These are phyloP conservation scores for Candida qinlingensis DNA, from an alignment of 805 yeast species.

Conservation along the genomic window DNA sequence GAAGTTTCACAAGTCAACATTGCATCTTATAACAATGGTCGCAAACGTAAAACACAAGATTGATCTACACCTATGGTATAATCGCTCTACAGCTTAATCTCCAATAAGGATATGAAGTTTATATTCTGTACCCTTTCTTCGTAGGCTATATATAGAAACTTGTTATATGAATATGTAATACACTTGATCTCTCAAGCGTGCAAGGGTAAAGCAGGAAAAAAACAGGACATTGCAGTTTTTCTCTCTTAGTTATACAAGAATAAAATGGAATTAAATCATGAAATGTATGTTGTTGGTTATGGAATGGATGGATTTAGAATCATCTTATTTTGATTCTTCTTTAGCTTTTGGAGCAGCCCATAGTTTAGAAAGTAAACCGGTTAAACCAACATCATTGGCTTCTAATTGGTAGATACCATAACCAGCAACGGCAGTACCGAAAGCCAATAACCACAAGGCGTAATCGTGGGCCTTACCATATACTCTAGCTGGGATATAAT, in stretches of 20 bases:
- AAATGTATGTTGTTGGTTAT: not conserved
- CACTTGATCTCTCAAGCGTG: too few species aligned
- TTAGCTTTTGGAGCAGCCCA: constrained; percentile 43
- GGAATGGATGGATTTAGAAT: not conserved
- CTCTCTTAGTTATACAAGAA: too few species aligned
- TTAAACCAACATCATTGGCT: constrained; percentile 74
- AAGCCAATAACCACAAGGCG: constrained; percentile 61
- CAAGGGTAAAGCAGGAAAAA: too few species aligned
- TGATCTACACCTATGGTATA: not conserved
- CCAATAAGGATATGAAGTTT: too few species aligned
- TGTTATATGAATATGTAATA: not conserved
- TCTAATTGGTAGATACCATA: constrained; percentile 82
- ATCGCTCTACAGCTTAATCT: too few species aligned
- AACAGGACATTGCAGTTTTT: too few species aligned
- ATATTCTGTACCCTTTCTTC: too few species aligned
- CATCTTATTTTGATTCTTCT: constrained; percentile 10
- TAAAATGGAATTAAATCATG: constrained; percentile 1
- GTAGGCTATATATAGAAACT: not conserved
- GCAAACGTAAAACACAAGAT: constrained; percentile 10
- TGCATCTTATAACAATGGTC: constrained; percentile 4
- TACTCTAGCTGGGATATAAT: constrained; percentile 83
- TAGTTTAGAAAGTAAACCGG: constrained; percentile 53
- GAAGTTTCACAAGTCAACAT: constrained; percentile 9
- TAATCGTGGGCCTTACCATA: constrained; percentile 72
- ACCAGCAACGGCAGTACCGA: constrained; percentile 66